These are phyloP conservation scores for Metschnikowia aberdeeniae DNA, from an alignment of 805 yeast genomes.

Conservation along the genomic window DNA sequence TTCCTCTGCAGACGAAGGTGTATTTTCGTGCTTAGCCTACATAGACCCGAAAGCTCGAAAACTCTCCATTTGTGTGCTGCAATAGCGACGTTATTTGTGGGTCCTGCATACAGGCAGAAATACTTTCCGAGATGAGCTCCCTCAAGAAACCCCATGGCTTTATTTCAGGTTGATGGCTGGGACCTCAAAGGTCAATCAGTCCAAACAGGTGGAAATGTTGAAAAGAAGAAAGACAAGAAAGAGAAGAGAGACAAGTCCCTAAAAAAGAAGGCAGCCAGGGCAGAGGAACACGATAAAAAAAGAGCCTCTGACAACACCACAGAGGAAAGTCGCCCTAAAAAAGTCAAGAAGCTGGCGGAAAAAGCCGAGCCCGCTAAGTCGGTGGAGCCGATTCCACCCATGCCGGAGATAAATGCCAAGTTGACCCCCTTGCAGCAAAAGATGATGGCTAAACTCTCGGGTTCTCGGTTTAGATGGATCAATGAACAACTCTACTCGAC, in stretches of 20 bases:
- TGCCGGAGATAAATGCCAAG: conserved; percentile 29
- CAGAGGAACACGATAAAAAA: conserved; percentile 7
- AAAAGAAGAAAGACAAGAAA: conserved; percentile 26
- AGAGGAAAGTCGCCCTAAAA: background rate
- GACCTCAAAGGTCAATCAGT: conserved; percentile 52
- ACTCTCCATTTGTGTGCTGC: too few relatives aligned
- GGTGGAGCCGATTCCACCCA: conserved; percentile 14
- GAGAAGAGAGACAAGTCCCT: conserved; percentile 8
- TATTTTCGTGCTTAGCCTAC: too few relatives aligned
- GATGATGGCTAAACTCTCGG: conserved; percentile 91
- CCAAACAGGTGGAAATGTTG: conserved; percentile 38
- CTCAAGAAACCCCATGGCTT: conserved; percentile 44
- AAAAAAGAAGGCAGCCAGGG: conserved; percentile 9
- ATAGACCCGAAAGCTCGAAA: too few relatives aligned
- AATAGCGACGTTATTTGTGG: background rate
- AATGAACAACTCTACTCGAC: conserved; percentile 94
- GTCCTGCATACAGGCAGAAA: background rate
- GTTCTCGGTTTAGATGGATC: conserved; percentile 96
- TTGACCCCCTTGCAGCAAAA: conserved; percentile 88
- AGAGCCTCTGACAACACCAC: conserved; percentile 5
- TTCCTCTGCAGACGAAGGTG: too few relatives aligned
- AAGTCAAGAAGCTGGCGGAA: background rate
- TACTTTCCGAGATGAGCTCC: conserved; percentile 2
- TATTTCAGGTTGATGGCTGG: conserved; percentile 85
- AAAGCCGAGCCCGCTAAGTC: background rate